phyloP scores from a whole-genome alignment of 2,329 filamentous ascomycete species.

The Cytospora schulzeri region DNA sequence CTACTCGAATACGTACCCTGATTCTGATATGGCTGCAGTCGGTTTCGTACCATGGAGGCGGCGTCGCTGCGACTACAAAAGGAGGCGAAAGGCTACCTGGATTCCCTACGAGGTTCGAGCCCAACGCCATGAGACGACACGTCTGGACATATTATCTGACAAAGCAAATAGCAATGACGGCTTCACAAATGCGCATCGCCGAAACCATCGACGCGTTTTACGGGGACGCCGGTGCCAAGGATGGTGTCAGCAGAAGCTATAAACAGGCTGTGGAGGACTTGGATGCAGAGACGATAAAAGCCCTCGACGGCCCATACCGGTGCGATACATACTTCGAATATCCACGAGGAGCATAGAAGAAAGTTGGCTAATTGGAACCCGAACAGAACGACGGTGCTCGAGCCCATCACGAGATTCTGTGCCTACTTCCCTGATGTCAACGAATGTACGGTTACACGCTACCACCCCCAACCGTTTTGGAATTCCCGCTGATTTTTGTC shows the following conservation, averaged over 20 bases:
- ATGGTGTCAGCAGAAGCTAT: conserved; percentile 94
- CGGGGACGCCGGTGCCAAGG: conserved; percentile 89
- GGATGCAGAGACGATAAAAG: conserved; percentile 97
- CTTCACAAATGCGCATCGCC: conserved; percentile 98
- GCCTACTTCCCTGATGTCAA: conserved; percentile 99
- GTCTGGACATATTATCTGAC: neutral
- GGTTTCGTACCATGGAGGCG: conserved; percentile 96
- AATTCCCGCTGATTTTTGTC: conserved; percentile 28
- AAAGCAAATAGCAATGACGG: conserved; percentile 78
- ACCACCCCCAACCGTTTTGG: conserved; percentile 34
- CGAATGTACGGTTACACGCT: conserved; percentile 65
- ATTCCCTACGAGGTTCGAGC: conserved; percentile 79
- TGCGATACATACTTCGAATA: conserved; percentile 37
- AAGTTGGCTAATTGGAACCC: conserved; percentile 29
- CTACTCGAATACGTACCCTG: neutral
- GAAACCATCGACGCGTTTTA: conserved; percentile 99
- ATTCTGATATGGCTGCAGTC: conserved; percentile 52
- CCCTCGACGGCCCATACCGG: conserved; percentile 92
- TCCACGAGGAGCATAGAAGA: neutral
- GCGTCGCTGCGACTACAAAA: conserved; percentile 91
- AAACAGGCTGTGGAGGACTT: conserved; percentile 98
- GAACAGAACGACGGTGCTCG: conserved; percentile 85
- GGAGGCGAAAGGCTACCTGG: conserved; percentile 96
- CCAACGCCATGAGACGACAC: neutral
- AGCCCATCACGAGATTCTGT: conserved; percentile 94